phyloP scores from a whole-genome alignment of 1,284 basidiomycete genomes.

The Puccinia novopanici region DNA sequence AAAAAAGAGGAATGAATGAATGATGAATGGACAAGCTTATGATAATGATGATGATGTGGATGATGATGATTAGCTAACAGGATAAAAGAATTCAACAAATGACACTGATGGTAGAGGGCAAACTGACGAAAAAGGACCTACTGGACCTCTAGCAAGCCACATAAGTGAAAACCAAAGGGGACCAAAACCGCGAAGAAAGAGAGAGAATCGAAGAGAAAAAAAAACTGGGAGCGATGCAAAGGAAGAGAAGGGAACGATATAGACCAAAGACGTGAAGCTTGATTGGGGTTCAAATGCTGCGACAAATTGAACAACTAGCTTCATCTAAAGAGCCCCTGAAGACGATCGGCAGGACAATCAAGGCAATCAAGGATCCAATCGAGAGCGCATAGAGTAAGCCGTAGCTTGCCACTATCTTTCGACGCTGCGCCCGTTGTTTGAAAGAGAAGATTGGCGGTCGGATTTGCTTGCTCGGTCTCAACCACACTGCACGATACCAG shows the following conservation, averaged over 20 bases:
- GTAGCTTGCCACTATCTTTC: slow-evolving; percentile 66
- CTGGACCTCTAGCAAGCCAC: background rate
- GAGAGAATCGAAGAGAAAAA: background rate
- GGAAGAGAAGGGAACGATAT: background rate
- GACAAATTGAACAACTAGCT: slow-evolving; percentile 46
- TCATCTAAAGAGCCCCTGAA: slow-evolving; percentile 47
- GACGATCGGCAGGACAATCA: slow-evolving; percentile 47
- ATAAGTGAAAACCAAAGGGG: slow-evolving; percentile 13
- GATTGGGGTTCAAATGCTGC: slow-evolving; percentile 28
- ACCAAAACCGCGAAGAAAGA: background rate
- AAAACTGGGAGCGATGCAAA: background rate
- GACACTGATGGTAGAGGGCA: background rate
- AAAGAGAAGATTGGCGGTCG: slow-evolving; percentile 87
- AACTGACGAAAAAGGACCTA: background rate
- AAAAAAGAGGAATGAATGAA: background rate
- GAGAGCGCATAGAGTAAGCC: slow-evolving; percentile 43
- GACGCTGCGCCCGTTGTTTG: slow-evolving; percentile 80
- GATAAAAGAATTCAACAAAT: background rate
- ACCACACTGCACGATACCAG: slow-evolving; percentile 67
- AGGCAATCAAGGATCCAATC: slow-evolving; percentile 44
- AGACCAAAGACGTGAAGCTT: background rate
- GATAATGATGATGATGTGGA: background rate
- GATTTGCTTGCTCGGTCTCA: slow-evolving; percentile 83
- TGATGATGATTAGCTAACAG: background rate
- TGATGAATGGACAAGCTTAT: slow-evolving; percentile 14